Evolutionary conservation across 2,329 filamentous ascomycete genomes (phyloP).

Genomic region (Helminthosporium solani): DNA sequence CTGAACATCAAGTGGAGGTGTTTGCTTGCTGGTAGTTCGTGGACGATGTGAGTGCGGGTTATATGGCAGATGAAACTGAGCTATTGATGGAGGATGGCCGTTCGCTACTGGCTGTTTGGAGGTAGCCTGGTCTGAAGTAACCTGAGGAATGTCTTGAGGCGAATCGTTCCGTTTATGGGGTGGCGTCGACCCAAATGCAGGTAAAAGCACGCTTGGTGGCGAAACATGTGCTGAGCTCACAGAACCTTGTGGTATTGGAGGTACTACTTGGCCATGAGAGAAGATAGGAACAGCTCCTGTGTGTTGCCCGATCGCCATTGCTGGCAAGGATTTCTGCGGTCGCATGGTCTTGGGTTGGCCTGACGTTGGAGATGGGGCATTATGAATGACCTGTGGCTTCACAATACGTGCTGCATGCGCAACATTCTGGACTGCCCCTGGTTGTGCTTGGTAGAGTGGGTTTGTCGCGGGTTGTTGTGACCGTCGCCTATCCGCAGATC

Average conservation of each 20-base stretch:
- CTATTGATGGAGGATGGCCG: not conserved
- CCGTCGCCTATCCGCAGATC: not conserved
- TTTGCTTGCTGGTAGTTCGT: not conserved
- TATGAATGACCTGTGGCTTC: constrained; percentile 1
- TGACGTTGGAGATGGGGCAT: not conserved
- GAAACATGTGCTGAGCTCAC: not conserved
- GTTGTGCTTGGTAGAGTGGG: constrained; percentile 1
- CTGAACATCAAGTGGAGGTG: not conserved
- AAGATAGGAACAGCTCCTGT: constrained; percentile 1
- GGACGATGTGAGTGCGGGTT: not conserved
- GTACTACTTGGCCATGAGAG: constrained; percentile 2
- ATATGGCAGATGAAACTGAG: not conserved
- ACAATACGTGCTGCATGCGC: constrained; percentile 3
- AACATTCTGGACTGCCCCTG: constrained; percentile 5
- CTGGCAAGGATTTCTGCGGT: constrained; percentile 17
- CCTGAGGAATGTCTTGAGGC: not conserved
- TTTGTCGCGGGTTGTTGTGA: constrained; percentile 4
- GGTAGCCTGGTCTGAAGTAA: not conserved
- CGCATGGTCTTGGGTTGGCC: not conserved
- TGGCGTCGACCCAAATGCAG: not conserved
- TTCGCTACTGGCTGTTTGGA: not conserved
- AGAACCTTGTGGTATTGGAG: not conserved
- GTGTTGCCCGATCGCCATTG: constrained; percentile 3
- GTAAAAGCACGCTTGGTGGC: not conserved
- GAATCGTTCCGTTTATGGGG: not conserved